Evolutionary conservation across 495 filamentous ascomycete genomes (phyloP), one percentile per base, ranked within the genome.

Genomic region (Trichoderma virens): DNA sequence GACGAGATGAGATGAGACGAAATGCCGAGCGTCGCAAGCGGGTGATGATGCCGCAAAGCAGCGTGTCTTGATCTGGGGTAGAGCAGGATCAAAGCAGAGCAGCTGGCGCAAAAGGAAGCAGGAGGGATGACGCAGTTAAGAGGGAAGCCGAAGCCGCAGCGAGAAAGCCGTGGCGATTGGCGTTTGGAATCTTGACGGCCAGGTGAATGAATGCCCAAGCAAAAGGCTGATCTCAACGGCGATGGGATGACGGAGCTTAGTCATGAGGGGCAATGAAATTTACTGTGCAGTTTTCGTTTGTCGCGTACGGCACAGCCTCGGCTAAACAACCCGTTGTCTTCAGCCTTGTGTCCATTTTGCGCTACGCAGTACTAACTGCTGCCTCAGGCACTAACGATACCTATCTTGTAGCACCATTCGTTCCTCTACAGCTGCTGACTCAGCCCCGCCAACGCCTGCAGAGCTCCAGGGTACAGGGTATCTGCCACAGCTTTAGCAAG

Each of bases 181-280:
- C 9, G 3, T 47, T 47, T 16, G 23, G 20, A 47, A 7, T 20
- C 43, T n/a, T n/a, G n/a, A n/a, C n/a, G n/a, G n/a, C 9, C 18
- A 47, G 43, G 8, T 47, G 20, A 47, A 25, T 30, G 27, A 56
- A 16, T 27, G 25, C 51, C 51, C 51, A 56, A 56, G 51, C 34
- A 7, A 18, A 7, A 20, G 45, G 45, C n/a, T 25, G 45, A 8
- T n/a, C n/a, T 51, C 18, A 20, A 20, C n/a, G 20, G 23, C n/a
- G 45, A 51, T 51, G 45, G 8, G 20, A 51, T 51, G 51, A 30
- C 25, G 51, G 51, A 20, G 51, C 51, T 56, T 56, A 56, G 51
- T 56, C 51, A 56, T 56, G 51, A 30, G 25, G 47, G 47, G 20
- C 20, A 56, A 56, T 18, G 20, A 18, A 41, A 18, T 35, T 11